A percentile compares a stretch with the other conserved stretches of the same genome.
These are phyloP conservation scores for Solanum medicagineum DNA, from an alignment of 257 asterid genomes.

Conservation along the genomic window DNA sequence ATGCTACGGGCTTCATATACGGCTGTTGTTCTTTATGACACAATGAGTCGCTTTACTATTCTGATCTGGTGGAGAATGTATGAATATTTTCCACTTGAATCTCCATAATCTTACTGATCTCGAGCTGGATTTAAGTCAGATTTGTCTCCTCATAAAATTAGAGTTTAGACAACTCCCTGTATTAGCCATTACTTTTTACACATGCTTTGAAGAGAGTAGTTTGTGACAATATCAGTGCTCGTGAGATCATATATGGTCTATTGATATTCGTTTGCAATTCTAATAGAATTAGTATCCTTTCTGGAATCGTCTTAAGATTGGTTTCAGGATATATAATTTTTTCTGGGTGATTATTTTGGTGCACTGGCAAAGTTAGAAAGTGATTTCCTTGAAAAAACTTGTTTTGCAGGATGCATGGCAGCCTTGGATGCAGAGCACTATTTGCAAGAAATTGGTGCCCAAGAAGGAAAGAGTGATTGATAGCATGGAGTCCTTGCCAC, in stretches of 20 bases:
- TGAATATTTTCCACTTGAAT: neutral
- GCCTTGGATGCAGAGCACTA: conserved; percentile 97
- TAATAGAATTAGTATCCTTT: neutral
- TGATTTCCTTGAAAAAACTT: neutral
- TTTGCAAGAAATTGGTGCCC: conserved; percentile 78
- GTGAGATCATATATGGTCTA: neutral
- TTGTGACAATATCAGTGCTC: neutral
- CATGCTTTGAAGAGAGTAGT: neutral
- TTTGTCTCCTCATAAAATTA: neutral
- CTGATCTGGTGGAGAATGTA: neutral
- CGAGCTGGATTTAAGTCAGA: neutral
- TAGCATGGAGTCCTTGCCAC: neutral
- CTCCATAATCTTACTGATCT: neutral
- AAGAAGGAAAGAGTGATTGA: conserved; percentile 79
- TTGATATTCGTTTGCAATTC: neutral
- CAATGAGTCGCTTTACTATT: neutral
- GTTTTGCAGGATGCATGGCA: conserved; percentile 82
- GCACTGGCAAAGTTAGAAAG: neutral
- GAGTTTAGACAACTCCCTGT: neutral
- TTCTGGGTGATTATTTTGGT: neutral
- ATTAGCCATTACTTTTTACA: neutral
- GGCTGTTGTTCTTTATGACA: neutral
- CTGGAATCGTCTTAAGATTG: neutral
- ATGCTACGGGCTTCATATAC: neutral
- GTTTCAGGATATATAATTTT: neutral